Evolutionary conservation across 495 filamentous ascomycete species (phyloP), one percentile per base, ranked within the genome.

Genomic region (Oidiodendron maius): DNA sequence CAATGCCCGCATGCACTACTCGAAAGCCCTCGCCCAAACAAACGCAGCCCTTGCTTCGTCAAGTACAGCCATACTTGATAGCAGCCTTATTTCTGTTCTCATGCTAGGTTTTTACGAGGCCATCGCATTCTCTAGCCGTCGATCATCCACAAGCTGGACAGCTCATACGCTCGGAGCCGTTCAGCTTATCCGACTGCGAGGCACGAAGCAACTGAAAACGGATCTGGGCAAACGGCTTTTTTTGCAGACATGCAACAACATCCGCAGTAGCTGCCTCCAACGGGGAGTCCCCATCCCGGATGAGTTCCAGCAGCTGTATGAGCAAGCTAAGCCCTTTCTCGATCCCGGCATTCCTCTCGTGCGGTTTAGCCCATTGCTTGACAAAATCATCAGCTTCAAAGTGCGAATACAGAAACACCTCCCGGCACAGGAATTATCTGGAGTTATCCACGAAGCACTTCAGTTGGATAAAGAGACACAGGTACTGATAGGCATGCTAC

Each of bases 81-180:
- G 68, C 44, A 81, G 80, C 4, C 72, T 85, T 53, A 71, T 79
- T 21, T 70, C 78, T 0, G 72, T 83, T 23, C 61, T 85, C 9
- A 67, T 82, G 37, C 67, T 85, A 28, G 73, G 71, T 9, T 53
- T 77, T 2, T 81, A 77, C 43, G 75, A 63, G 53, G 67, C 78
- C 53, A 68, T 79, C 45, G 66, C 70, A 0, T 72, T 72, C 48
- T 63, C 70, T 53, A 54, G 64, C 8, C 63, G 65, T 9, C 26
- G 58, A 41, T 69, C 69, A 21, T 66, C 76, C 26, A 62, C 68
- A 20, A 71, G 70, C 4, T 83, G 78, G 67, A 72, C 70, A 26
- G 71, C 71, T 36, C 81, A 84, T 60, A 73, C 81, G 46, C 67
- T 66, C 25, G 81, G 81, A 12, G 76, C 78, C 4, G 72, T 68